Conservation (phyloP, 2,329 filamentous ascomycete species). For the Fusarium subglutinans region DNA sequence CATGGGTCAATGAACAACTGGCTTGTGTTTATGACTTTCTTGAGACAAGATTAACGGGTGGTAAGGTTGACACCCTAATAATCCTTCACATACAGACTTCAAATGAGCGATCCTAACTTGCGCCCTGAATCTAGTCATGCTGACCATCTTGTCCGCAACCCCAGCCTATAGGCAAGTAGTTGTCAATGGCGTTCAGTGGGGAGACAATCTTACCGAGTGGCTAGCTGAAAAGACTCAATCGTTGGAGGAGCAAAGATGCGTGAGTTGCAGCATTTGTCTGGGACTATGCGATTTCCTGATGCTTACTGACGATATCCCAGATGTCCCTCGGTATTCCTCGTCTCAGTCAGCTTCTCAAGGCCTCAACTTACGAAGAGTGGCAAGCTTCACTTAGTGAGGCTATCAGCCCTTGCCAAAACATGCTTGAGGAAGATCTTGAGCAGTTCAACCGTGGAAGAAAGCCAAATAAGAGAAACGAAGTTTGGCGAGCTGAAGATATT, state of each 20-base stretch:
- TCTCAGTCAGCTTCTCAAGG: constrained; percentile 22
- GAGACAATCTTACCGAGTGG: constrained; percentile 36
- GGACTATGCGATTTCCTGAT: neutral
- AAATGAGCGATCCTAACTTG: constrained; percentile 7
- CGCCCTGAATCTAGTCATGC: constrained; percentile 23
- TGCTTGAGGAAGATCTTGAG: constrained; percentile 28
- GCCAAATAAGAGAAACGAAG: neutral
- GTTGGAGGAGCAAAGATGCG: constrained; percentile 37
- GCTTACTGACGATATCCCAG: neutral
- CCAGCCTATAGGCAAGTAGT: constrained; percentile 31
- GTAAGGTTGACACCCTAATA: constrained; percentile 9
- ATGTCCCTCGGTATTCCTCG: constrained; percentile 29
- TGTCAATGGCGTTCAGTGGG: constrained; percentile 34
- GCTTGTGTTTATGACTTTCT: constrained; percentile 35
- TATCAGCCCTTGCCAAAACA: constrained; percentile 7
- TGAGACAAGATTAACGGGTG: constrained; percentile 29
- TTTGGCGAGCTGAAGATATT: constrained; percentile 31
- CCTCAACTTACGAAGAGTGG: constrained; percentile 32
- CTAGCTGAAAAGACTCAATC: constrained; percentile 23
- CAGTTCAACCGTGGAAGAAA: constrained; percentile 18
- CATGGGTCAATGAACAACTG: constrained; percentile 39
- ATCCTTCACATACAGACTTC: neutral
- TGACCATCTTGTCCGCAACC: constrained; percentile 33
- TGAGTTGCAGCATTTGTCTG: neutral
- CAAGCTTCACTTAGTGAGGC: constrained; percentile 13